Evolutionary conservation across 495 filamentous ascomycete species (phyloP), one percentile per base, ranked within the genome.

Genomic region (Penicillium manginii): DNA sequence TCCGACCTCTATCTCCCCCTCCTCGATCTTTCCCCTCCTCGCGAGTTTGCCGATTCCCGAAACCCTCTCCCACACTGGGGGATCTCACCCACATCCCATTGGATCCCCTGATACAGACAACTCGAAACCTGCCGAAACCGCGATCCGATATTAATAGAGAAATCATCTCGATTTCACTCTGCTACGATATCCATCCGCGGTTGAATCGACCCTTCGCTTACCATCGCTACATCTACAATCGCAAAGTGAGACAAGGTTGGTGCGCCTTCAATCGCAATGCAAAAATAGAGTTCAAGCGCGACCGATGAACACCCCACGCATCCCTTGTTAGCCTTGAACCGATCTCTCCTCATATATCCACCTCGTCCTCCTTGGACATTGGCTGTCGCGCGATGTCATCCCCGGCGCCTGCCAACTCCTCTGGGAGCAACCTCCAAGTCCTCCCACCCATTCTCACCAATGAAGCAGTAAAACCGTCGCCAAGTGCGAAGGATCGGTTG

Each of bases 401-500:
- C 62, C 74, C 84, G 59, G 79, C 83, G 65, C 79, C 85, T 63
- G 77, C 72, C 47, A 70, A 70, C 37, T 62, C 56, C 46, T 69
- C 75, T 19, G 58, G 71, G 33, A 65, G 66, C 55, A 69, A 68
- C 54, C 59, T 78, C 26, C 57, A 84, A 54, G 78, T 77, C 60
- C 72, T 81, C 18, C 67, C 63, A 52, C 79, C 73, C 49, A 72
- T 77, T 22, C 57, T 73, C 40, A 77, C 77, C 7, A 76, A 80
- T 65, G 57, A 54, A 18, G 59, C 66, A 26, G 66, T 68, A 32
- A 78, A 71, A 58, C 66, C 87, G 53, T 85, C 86, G 61, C 88
- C 89, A 52, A 84, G 84, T 73, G 86, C 86, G 57, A 91, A 86
- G 69, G 88, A 88, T 58, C 86, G 91, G 43, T 81, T 90, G 65